Percentiles rank a stretch among this genome's conserved stretches.
Evolutionary conservation across 2,329 filamentous ascomycete species (phyloP).

Genomic region (Fusarium guadeloupense): DNA sequence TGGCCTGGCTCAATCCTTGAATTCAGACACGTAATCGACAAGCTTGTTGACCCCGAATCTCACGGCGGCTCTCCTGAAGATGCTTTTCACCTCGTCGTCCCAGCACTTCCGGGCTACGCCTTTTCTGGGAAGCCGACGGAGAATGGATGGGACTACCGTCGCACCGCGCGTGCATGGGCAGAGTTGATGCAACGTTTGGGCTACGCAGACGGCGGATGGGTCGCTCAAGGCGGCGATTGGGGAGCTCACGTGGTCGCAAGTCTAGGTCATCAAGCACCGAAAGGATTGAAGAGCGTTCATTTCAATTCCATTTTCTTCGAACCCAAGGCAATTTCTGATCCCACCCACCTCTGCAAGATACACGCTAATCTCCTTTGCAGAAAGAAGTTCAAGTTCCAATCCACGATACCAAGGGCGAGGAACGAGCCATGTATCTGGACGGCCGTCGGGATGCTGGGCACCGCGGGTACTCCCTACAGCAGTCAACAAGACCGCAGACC

Average conservation of each 20-base stretch:
- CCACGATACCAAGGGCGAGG: background rate
- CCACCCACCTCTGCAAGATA: fast-evolving
- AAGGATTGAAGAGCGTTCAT: constrained; percentile 15
- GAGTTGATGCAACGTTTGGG: constrained; percentile 8
- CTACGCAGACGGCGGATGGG: background rate
- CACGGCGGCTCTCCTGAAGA: background rate
- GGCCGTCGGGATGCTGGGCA: background rate
- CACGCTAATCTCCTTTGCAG: background rate
- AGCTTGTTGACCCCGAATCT: constrained; percentile 1
- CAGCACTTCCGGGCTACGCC: constrained; percentile 12
- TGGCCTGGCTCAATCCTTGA: constrained; percentile 16
- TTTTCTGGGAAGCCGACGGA: constrained; percentile 16
- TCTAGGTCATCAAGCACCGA: constrained; percentile 7
- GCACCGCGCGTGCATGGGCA: constrained; percentile 6
- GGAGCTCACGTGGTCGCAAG: constrained; percentile 5
- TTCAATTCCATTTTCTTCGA: constrained; percentile 20
- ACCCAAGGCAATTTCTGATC: background rate
- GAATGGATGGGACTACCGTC: constrained; percentile 5
- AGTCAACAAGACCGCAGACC: constrained; percentile 12
- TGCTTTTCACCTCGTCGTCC: constrained; percentile 9
- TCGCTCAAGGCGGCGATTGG: constrained; percentile 19
- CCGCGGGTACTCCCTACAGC: constrained; percentile 6
- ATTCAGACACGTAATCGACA: constrained; percentile 4
- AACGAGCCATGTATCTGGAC: constrained; percentile 5
- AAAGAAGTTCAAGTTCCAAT: constrained; percentile 1